Percentiles rank a stretch among this genome's conserved stretches.
These are phyloP conservation scores for Brassica incana DNA, from an alignment of 345 rosid species.

Conservation along the genomic window DNA sequence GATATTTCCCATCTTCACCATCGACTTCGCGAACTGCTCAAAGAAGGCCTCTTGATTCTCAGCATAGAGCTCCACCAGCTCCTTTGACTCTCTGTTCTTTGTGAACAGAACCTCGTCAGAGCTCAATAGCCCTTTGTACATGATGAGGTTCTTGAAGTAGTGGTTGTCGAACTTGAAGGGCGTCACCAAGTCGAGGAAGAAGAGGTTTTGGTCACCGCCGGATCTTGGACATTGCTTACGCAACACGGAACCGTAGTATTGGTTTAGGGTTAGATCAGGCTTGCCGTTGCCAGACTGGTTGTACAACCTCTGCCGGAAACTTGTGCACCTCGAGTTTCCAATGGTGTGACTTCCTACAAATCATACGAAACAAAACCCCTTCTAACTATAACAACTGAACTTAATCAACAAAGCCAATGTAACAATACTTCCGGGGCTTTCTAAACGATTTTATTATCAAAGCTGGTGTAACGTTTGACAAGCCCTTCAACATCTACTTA, in stretches of 20 bases:
- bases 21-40: slow-evolving; percentile 68
- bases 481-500: neutral
- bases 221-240: slow-evolving; percentile 50
- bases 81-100: slow-evolving; percentile 51
- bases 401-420: neutral
- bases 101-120: slow-evolving; percentile 73
- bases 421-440: neutral
- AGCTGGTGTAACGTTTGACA: neutral
- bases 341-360: slow-evolving; percentile 76
- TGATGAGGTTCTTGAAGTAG: slow-evolving; percentile 69
- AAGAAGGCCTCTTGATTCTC: slow-evolving; percentile 56
- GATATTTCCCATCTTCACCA: slow-evolving; percentile 77
- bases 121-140: slow-evolving; percentile 64
- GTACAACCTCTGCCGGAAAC: slow-evolving; percentile 79
- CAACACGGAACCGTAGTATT: slow-evolving; percentile 46
- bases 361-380: neutral
- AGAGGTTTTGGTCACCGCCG: slow-evolving; percentile 63
- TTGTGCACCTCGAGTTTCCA: slow-evolving; percentile 67
- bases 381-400: neutral
- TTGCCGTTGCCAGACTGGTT: slow-evolving; percentile 67
- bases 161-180: slow-evolving; percentile 70
- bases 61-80: slow-evolving; percentile 59
- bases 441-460: neutral
- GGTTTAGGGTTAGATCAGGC: slow-evolving; percentile 58
- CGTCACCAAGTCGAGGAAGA: slow-evolving; percentile 53